Evolutionary conservation across 2,329 filamentous ascomycete species (phyloP), one percentile per base, ranked within the genome.

Genomic region (Neofusicoccum sp.): DNA sequence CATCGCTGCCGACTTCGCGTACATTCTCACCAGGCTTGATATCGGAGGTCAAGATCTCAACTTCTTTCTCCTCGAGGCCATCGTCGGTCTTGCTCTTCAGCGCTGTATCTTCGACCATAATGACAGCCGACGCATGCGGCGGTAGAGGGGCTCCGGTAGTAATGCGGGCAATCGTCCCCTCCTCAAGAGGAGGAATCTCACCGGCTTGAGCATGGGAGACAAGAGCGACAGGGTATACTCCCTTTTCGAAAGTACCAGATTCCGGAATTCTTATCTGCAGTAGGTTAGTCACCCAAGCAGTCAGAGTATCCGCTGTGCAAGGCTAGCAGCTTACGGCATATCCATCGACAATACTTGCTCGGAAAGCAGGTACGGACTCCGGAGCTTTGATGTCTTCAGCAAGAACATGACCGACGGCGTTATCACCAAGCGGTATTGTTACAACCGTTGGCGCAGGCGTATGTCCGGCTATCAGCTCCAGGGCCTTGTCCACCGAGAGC

Each of bases 41-140:
- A 7, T 85, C 85, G 30, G 88, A 86, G 0, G 91, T 91, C 1
- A 96, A 79, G 38, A 99, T 93, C 72, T 96, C 90, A 2, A 99
- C 84, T 63, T 92, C 89, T 51, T 87, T 88, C 74, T 99, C 95
- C 76, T 99, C 95, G 54, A 82, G 82, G 0, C 87, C 90, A 66
- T 96, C 90, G 0, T 89, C 87, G 0, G 91, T 95, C 74, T 85
- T 86, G 1, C 84, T 87, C 63, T 84, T 86, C 4, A 99, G 79
- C 0, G 87, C 77, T 0, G 95, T 99, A 70, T 97, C 95, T 76
- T 99, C 95, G 0, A 99, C 95, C 91, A 96, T 98, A 48, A 97
- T 88, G 4, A 99, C 93, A 0, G 93, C 89, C 28, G 91, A 96
- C 1, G 95, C 91, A 0, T 93, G 91, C 0, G 87, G 87, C 1